Conservation (phyloP, 176 grass and related monocot genomes). For the Lolium rigidum region DNA sequence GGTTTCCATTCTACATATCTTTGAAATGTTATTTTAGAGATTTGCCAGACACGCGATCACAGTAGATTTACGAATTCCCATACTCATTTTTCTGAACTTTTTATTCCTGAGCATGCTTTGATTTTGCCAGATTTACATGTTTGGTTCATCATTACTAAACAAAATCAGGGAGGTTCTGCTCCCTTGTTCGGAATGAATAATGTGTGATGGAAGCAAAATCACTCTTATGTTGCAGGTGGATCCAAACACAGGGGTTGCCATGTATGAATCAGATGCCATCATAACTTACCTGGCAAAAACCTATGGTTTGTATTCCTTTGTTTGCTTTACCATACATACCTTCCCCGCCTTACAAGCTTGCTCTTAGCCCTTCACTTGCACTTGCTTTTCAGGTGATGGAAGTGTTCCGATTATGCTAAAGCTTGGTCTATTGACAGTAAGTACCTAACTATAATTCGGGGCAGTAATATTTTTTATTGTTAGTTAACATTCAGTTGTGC, state of each 20-base stretch:
- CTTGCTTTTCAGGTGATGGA: constrained; percentile 79
- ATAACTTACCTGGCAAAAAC: constrained; percentile 85
- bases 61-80: neutral
- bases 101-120: neutral
- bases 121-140: neutral
- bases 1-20: neutral
- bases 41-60: neutral
- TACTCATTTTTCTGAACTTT: neutral
- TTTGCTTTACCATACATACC: constrained; percentile 16
- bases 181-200: neutral
- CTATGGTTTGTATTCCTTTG: constrained; percentile 61
- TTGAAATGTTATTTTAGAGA: neutral
- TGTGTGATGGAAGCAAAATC: neutral
- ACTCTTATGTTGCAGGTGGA: constrained; percentile 70
- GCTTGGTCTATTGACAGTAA: constrained; percentile 89
- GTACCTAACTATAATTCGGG: neutral
- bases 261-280: constrained; percentile 99
- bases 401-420: constrained; percentile 83
- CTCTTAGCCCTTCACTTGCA: constrained; percentile 21
- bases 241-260: constrained; percentile 85
- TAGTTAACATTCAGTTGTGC: neutral
- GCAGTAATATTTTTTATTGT: neutral
- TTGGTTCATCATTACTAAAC: neutral
- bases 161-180: neutral
- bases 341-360: neutral